Conservation (phyloP, 805 yeast species). For the Lipomyces yamanashiensis region DNA sequence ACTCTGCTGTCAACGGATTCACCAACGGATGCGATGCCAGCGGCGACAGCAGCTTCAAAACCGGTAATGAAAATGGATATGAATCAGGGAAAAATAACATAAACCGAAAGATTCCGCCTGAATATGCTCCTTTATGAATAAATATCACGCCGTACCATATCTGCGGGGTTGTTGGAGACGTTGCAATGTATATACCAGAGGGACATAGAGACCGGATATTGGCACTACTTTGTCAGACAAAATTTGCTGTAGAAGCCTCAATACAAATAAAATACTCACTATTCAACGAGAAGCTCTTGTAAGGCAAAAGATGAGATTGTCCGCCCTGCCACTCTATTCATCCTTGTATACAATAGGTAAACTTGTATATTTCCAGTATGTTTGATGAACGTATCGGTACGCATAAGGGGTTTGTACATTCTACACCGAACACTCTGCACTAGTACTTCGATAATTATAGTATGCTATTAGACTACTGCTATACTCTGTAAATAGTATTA, state of each 20-base stretch:
- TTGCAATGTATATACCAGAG: conserved; percentile 27
- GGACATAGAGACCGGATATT: conserved; percentile 30
- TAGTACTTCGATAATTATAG: neutral
- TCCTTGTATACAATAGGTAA: neutral
- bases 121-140: conserved; percentile 31
- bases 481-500: too few species aligned
- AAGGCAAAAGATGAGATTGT: conserved; percentile 18
- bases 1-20: conserved; percentile 26
- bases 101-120: conserved; percentile 34
- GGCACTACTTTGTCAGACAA: conserved; percentile 24
- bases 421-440: neutral
- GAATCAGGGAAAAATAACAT: conserved; percentile 33
- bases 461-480: too few species aligned
- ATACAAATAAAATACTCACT: too few species aligned
- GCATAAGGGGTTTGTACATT: neutral
- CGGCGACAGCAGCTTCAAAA: conserved; percentile 22
- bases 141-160: conserved; percentile 37
- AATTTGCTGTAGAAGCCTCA: too few species aligned
- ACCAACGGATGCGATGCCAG: conserved; percentile 28
- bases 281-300: conserved; percentile 21
- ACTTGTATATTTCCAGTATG: neutral
- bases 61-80: conserved; percentile 28
- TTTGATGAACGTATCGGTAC: neutral
- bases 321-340: conserved; percentile 1
- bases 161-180: conserved; percentile 34